Evolutionary conservation across 2,329 filamentous ascomycete species (phyloP), one percentile per base, ranked within the genome.

Genomic region (Penicillium frequentans): DNA sequence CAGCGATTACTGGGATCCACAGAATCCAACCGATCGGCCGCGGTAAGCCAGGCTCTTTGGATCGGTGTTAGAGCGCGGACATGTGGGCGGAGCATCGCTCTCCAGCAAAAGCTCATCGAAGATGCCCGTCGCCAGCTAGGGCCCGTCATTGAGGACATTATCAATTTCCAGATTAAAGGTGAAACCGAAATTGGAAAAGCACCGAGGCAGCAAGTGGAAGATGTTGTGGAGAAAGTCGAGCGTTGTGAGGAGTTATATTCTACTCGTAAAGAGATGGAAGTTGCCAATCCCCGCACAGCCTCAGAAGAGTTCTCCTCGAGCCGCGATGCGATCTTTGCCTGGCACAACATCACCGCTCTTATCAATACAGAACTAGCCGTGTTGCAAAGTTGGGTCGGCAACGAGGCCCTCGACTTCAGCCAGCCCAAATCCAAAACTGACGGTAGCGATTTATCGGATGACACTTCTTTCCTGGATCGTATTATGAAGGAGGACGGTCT

Each of bases 271-370:
- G 85, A 90, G 7, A 84, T 99, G 59, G 86, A 90, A 60, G 75
- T 81, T 3, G 89, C 89, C 23, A 90, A 97, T 71, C 89, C 91
- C 24, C 79, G 88, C 42, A 90, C 91, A 52, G 87, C 85, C 27
- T 96, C 92, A 1, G 82, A 85, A 29, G 84, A 87, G 29, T 99
- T 93, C 76, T 82, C 84, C 60, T 88, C 93, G 60, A 91, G 91
- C 27, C 95, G 90, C 68, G 90, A 96, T 71, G 89, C 93, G 49
- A 89, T 99, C 63, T 86, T 96, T 60, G 88, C 93, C 3, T 99
- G 95, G 95, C 89, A 96, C 80, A 99, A 98, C 75, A 97, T 93
- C 51, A 97, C 93, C 31, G 88, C 93, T 70, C 86, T 96, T 70
- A 98, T 99, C 81, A 96, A 96, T 73, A 96, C 91, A 2, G 91